These are phyloP conservation scores for Chrysanthemum seticuspe DNA, from an alignment of 129 eudicot species.

Conservation along the genomic window DNA sequence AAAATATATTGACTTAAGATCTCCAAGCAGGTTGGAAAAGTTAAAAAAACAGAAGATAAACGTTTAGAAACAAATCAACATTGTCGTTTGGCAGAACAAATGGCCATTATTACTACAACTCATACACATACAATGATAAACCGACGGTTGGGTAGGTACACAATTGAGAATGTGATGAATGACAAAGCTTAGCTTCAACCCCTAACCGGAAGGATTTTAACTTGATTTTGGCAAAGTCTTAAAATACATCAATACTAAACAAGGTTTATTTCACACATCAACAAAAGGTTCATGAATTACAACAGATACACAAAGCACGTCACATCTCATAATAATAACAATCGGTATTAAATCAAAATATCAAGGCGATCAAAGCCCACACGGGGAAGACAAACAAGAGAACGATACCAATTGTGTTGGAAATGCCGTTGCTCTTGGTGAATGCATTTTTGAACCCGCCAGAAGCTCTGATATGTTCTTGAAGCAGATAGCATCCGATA, in stretches of 20 bases:
- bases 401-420: constrained; percentile 75
- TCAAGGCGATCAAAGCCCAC: constrained; percentile 55
- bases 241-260: constrained; percentile 14
- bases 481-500: constrained; percentile 81
- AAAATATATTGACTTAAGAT: too few relatives aligned
- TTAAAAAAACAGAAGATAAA: too few relatives aligned
- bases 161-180: too few relatives aligned
- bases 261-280: constrained; percentile 1
- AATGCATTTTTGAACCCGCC: constrained; percentile 94
- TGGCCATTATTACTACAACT: too few relatives aligned
- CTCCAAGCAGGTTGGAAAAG: too few relatives aligned
- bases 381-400: constrained; percentile 80
- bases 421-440: constrained; percentile 72
- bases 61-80: too few relatives aligned
- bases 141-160: too few relatives aligned
- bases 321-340: constrained; percentile 15
- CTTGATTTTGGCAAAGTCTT: neutral
- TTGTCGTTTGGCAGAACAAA: too few relatives aligned
- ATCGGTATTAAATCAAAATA: too few relatives aligned
- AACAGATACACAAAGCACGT: constrained; percentile 14
- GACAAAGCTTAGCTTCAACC: too few relatives aligned
- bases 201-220: neutral
- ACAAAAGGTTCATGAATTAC: constrained; percentile 11
- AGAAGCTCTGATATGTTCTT: constrained; percentile 87
- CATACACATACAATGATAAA: too few relatives aligned